Evolutionary conservation across 345 rosid genomes (phyloP).

Genomic region (Rhodomyrtus tomentosa): DNA sequence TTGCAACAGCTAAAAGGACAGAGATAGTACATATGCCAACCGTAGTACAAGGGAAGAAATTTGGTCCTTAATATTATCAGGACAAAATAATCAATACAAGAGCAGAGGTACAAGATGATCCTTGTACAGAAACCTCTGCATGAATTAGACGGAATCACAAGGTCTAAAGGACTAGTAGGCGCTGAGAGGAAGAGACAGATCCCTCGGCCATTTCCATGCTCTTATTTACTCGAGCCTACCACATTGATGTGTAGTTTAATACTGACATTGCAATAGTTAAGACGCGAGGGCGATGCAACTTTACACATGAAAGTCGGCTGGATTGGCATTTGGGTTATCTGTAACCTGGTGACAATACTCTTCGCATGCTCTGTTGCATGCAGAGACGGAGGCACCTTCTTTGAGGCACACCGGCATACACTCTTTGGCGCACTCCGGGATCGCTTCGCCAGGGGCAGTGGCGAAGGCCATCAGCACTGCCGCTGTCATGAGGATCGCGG

Average conservation of each 20-base stretch:
- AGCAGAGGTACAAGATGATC: background rate
- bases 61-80: background rate
- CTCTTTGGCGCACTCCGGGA: background rate
- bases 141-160: background rate
- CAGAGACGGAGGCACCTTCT: background rate
- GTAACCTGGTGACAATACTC: background rate
- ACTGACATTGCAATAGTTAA: background rate
- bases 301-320: background rate
- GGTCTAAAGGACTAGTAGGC: background rate
- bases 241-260: background rate
- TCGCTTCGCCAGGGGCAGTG: background rate
- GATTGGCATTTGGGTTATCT: too few species aligned
- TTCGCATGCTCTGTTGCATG: background rate
- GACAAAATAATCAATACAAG: background rate
- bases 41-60: background rate
- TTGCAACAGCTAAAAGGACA: background rate
- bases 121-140: background rate
- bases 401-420: conserved; percentile 4
- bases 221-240: background rate
- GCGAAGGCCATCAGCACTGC: background rate
- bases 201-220: background rate
- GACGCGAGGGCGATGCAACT: background rate
- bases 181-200: background rate
- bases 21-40: background rate
- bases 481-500: background rate